Conservation (phyloP, 2,329 filamentous ascomycete species). For the Penicillium aurantiogriseum region DNA sequence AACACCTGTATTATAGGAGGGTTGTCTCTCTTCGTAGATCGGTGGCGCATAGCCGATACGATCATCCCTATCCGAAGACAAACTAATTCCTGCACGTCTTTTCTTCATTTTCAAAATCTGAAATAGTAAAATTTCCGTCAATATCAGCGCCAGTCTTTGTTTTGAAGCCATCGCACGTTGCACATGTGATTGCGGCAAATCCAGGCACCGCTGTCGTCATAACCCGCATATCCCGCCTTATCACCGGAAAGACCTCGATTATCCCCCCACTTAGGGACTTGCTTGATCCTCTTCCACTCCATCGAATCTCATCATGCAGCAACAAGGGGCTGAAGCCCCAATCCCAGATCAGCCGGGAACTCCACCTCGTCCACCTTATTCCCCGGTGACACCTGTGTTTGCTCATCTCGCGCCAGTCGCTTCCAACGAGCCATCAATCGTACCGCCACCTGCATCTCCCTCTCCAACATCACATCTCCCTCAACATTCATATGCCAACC, state of each 20-base stretch:
- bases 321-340: conserved; percentile 15
- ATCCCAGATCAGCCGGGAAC: conserved; percentile 33
- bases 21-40: background rate
- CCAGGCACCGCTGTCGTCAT: conserved; percentile 20
- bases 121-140: background rate
- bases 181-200: conserved; percentile 6
- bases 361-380: conserved; percentile 47
- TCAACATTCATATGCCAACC: conserved; percentile 5
- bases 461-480: conserved; percentile 25
- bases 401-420: conserved; percentile 35
- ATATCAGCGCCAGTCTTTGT: background rate
- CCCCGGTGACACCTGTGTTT: conserved; percentile 47
- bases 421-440: conserved; percentile 29
- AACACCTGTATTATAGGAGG: too few relatives aligned
- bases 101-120: background rate
- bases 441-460: conserved; percentile 33
- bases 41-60: background rate
- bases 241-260: conserved; percentile 1
- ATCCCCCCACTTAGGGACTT: conserved; percentile 6
- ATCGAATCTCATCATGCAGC: conserved; percentile 9
- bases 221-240: conserved; percentile 6
- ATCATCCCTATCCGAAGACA: background rate
- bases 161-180: background rate
- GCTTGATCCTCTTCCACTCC: background rate
- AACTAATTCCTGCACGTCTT: background rate